Evolutionary conservation across 345 rosid genomes (phyloP).

Genomic region (Balakata baccata): DNA sequence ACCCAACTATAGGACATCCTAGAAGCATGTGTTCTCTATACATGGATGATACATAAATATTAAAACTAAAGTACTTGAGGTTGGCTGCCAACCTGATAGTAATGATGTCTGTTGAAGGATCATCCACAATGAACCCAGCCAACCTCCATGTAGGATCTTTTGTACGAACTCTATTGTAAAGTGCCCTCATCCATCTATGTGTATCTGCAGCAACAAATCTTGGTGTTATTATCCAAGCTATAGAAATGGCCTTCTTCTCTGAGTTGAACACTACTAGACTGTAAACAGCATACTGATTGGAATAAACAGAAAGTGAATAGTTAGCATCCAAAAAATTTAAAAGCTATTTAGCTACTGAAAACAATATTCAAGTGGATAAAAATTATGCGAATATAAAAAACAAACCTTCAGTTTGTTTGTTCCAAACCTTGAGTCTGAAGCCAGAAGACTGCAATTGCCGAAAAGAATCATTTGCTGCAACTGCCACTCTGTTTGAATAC

Average conservation of each 20-base stretch:
- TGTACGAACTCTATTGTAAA: constrained; percentile 73
- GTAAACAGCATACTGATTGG: constrained; percentile 74
- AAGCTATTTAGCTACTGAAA: constrained; percentile 5
- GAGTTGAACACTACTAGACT: constrained; percentile 84
- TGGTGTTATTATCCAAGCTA: constrained; percentile 90
- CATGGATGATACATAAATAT: neutral
- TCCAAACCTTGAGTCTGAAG: constrained; percentile 90
- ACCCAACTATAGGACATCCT: neutral
- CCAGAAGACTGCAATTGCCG: constrained; percentile 81
- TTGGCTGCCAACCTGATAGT: constrained; percentile 56
- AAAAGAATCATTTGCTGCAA: constrained; percentile 94
- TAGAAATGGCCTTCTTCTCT: constrained; percentile 91
- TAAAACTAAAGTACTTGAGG: neutral
- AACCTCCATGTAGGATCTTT: constrained; percentile 89
- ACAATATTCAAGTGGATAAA: neutral
- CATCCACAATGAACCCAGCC: constrained; percentile 94
- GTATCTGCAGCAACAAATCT: constrained; percentile 56
- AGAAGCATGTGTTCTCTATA: neutral
- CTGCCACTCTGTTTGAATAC: constrained; percentile 98
- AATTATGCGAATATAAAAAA: constrained; percentile 16
- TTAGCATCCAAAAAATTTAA: constrained; percentile 29
- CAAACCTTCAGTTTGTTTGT: constrained; percentile 87
- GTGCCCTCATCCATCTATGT: constrained; percentile 88
- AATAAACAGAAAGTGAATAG: constrained; percentile 24
- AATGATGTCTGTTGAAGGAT: constrained; percentile 67